Conservation (phyloP, 2,329 filamentous ascomycete species). For the Apiospora sp. region DNA sequence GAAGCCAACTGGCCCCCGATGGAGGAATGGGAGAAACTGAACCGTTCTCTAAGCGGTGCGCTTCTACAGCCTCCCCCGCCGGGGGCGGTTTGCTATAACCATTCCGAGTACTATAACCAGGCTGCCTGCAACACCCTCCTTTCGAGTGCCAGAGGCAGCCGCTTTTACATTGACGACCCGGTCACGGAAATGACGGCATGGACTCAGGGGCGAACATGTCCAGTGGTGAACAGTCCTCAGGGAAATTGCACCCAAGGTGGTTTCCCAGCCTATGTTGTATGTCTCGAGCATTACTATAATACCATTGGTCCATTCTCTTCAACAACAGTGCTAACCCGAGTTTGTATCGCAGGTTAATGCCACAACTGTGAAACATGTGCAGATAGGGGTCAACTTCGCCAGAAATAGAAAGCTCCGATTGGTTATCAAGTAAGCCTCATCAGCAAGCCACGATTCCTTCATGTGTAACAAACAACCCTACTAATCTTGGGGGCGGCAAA, state of each 20-base stretch:
- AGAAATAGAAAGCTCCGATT: conserved; percentile 46
- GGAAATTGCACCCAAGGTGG: not conserved
- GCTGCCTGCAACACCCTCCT: conserved; percentile 39
- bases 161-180: conserved; percentile 45
- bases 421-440: conserved; percentile 45
- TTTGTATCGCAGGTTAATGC: conserved; percentile 42
- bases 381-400: conserved; percentile 45
- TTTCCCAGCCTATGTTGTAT: not conserved
- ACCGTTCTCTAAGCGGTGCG: conserved; percentile 30
- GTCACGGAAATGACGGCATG: conserved; percentile 41
- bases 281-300: conserved; percentile 33
- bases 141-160: conserved; percentile 32
- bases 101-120: conserved; percentile 35
- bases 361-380: conserved; percentile 45
- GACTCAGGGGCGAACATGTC: conserved; percentile 46
- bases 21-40: not conserved
- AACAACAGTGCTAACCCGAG: conserved; percentile 35
- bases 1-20: not conserved
- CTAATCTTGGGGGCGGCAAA: not conserved
- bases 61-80: conserved; percentile 42
- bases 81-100: conserved; percentile 42
- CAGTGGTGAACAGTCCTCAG: conserved; percentile 35
- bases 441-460: conserved; percentile 49
- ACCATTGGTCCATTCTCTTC: not conserved
- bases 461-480: too few relatives aligned